Base-by-base conservation (phyloP, 2,329 filamentous ascomycete species). In the Fusarium tjaetaba region DNA sequence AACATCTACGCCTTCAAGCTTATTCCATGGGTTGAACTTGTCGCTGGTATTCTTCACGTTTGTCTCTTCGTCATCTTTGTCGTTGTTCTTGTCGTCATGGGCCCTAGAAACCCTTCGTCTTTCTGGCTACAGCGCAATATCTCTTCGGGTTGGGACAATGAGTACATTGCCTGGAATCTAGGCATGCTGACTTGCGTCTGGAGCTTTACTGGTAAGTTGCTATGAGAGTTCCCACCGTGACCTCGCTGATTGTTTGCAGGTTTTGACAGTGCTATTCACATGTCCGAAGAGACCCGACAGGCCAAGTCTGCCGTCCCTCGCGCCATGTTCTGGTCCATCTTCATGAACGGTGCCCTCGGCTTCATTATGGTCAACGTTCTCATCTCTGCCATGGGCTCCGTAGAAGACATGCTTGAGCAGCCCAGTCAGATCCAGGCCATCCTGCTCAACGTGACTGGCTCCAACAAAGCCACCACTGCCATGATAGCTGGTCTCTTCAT, bases 291-390 rank as follows among this genome's bases (percentile, higher is more conserved):
- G 32, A 77, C 76, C 2, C 73, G 76, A 34, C 75, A 74, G 20
- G 76, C 76, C 5, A 77, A 77, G 52, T 77, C 75, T 0, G 76
- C 76, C 3, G 75, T 77, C 1, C 76, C 76, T 7, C 52, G 76
- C 7, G 76, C 76, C 24, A 77, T 77, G 76, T 77, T 77, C 58
- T 77, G 76, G 76, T 77, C 75, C n/a, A 77, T 77, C 53, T 76
- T 77, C 42, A 77, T 77, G 75, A 77, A 77, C 14, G 76, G 76
- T 11, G 59, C 71, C 4, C 74, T 77, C 14, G 76, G 75, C 11
- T 77, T 77, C 52, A n/a, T 77, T 49, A 77, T 77, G 75, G 76
- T 77, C 14, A 77, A 77, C 24, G 72, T 77, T 11, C 66, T 77
- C 5, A 76, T 77, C n/a, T 76, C 76, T 2, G 67, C 74, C 4